Base-by-base conservation (phyloP, 768 basidiomycete genomes). In the Naganishia kalamii region DNA sequence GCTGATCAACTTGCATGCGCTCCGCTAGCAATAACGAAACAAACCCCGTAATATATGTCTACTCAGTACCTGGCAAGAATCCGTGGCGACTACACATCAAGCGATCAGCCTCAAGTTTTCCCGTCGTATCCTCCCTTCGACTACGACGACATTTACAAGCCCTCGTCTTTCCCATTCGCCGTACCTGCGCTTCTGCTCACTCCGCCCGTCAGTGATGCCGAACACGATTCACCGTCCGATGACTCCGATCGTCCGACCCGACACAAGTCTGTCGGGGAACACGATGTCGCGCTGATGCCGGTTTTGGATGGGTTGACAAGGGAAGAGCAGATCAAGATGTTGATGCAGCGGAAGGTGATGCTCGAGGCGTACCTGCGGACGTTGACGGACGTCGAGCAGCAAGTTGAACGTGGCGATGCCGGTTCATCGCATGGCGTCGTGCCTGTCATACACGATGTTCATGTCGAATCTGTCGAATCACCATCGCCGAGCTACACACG, bases 21-120 rank as follows among this genome's bases (percentile, higher is more conserved):
- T n/a, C n/a, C n/a, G n/a, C n/a, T n/a, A n/a, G n/a, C n/a, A 40
- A 40, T 40, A 40, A 40, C 37, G 43, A n/a, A 10, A 44, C 6
- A n/a, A 44, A 11, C 21, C 8, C 43, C 19, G 19, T 44, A n/a
- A 29, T 10, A 25, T 25, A 57, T 57, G 54, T 57, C 21, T 25
- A 6, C 54, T 3, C 23, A 57, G 19, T 35, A 57, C 33, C 21
- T 57, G 23, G 54, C 54, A 37, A 35, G 54, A 23, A 23, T 40
- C 10, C 13, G n/a, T 6, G 54, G 54, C n/a, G 54, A 57, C 54
- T 57, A 57, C 21, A 57, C 54, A 10, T 37, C 54, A 17, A 57
- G 37, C 23, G 54, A 57, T 57, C 54, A 57, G 13, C 1, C 35
- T 1, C 37, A 33, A 37, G 6, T 10, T 8, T 25, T 1, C 2